Evolutionary conservation across 2,329 filamentous ascomycete genomes (phyloP), one percentile per base, ranked within the genome.

Genomic region (Cladosporium cucumerinum): DNA sequence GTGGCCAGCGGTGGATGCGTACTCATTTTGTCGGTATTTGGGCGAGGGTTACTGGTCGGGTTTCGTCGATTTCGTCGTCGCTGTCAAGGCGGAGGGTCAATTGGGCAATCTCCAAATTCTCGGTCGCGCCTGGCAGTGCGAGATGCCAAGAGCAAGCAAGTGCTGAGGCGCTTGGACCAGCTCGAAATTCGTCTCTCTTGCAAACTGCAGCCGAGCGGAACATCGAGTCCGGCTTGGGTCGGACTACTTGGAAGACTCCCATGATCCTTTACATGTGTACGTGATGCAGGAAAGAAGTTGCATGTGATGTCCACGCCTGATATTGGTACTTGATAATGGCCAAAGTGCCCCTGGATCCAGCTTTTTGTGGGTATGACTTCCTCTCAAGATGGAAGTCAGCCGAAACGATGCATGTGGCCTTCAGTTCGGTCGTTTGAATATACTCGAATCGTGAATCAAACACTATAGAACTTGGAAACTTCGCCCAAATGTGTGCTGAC

Each of bases 41-140:
- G 51, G 66, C 65, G 65, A 57, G 59, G 65, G 59, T 68, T 57
- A 65, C 61, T 61, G 66, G 87, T 85, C 59, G 59, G 59, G 59
- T 61, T 46, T 48, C 59, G 59, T 61, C 60, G 60, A 52, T 55
- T 55, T 62, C 60, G 60, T 62, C 60, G 60, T 62, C 60, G 60
- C 60, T 62, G 60, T 62, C 60, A 52, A 61, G 51, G 39, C 39
- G 39, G 39, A 46, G 39, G 39, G 39, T 46, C 39, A n/a, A 46
- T 46, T 46, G 39, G 39, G 39, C 39, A 21, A 21, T 46, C 39
- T 46, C 39, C 39, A 46, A 46, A 46, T 46, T 46, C 39, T 46
- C 39, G 39, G 39, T 21, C 39, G 39, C 39, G 39, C 39, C 39
- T 46, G 39, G 39, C 39, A 16, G 39, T 46, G 39, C 39, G 39